Base-by-base conservation (phyloP, 208 protist genomes). In the Porcisia deanei region DNA sequence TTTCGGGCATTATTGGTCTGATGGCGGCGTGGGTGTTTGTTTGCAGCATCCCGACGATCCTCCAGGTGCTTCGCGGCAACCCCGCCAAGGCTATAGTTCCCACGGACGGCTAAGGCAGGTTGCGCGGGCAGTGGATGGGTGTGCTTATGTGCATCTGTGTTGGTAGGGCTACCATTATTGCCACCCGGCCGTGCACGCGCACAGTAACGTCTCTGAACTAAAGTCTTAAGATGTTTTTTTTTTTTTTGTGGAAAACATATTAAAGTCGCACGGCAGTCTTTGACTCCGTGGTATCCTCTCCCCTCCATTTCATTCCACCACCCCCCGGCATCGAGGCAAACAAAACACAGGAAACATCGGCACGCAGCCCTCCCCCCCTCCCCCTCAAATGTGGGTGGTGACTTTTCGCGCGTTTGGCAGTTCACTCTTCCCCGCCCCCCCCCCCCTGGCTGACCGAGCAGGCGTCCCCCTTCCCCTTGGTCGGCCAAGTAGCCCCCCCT, bases 21-120 rank as follows among this genome's bases (percentile, higher is more conserved):
- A 93, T 94, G 88, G 77, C 85, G 66, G 67, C 72, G 57, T 96
- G 92, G 92, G 79, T 82, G 39, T 20, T 86, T 2, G 37, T 94
- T 20, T 92, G 86, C 75, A 87, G 81, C 58, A 85, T 90, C 22
- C 91, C 91, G 25, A 84, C 88, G 20, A 71, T 94, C 45, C 83
- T 79, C 30, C 72, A 82, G 18, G 12, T 75, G 6, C 0, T 91
- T 16, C 77, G 60, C 47, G 89, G 89, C 52, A 87, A 84, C 70
- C 67, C 78, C 45, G 76, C 83, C 43, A 84, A 79, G 67, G 77
- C 91, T 1, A 91, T 96, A 66, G 85, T 92, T 3, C 84, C 88
- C 3, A 81, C 83, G 20, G 85, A 89, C 30, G 73, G 43, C 37
- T 89, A 75, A 77, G 54, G 4, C n/a, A 22, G n/a, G 22, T 34